Percentiles rank a stretch among this genome's conserved stretches.
Evolutionary conservation across 345 rosid genomes (phyloP).

Genomic region (Rhizophora mangle): DNA sequence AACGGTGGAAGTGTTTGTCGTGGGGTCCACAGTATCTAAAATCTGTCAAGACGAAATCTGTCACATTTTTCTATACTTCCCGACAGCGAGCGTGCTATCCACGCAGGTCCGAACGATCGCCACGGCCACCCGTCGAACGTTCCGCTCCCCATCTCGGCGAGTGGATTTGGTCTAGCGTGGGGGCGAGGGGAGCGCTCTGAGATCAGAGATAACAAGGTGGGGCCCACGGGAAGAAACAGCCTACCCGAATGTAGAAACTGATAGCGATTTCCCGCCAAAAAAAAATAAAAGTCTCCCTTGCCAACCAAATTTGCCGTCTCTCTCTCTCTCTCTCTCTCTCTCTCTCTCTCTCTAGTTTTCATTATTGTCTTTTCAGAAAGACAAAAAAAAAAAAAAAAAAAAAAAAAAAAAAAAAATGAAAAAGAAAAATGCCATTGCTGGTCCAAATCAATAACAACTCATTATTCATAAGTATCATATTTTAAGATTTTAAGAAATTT

Average conservation of each 20-base stretch:
- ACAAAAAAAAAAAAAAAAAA: too few relatives aligned
- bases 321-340: too few relatives aligned
- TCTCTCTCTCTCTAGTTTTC: not conserved
- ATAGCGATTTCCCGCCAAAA: slow-evolving; percentile 37
- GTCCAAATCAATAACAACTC: too few relatives aligned
- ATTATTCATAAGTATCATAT: too few relatives aligned
- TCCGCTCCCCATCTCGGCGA: too few relatives aligned
- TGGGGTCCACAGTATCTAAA: slow-evolving; percentile 17
- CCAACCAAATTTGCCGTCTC: too few relatives aligned
- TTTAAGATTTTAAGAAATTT: too few relatives aligned
- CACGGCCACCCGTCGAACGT: not conserved
- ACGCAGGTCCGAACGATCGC: not conserved
- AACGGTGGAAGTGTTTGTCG: slow-evolving; percentile 24
- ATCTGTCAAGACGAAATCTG: not conserved
- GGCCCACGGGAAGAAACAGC: slow-evolving; percentile 17
- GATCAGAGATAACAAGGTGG: not conserved
- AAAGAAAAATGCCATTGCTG: too few relatives aligned
- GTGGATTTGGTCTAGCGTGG: too few relatives aligned
- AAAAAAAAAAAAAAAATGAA: too few relatives aligned
- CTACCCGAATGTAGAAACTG: slow-evolving; percentile 35
- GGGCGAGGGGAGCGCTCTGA: too few relatives aligned
- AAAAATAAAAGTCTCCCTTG: not conserved
- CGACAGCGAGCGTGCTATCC: rapidly evolving
- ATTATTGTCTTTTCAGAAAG: too few relatives aligned
- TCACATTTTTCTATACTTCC: not conserved